A percentile compares a stretch with the other conserved stretches of the same genome.
Evolutionary conservation across 495 filamentous ascomycete species (phyloP).

Genomic region (Aspergillus sclerotioniger): DNA sequence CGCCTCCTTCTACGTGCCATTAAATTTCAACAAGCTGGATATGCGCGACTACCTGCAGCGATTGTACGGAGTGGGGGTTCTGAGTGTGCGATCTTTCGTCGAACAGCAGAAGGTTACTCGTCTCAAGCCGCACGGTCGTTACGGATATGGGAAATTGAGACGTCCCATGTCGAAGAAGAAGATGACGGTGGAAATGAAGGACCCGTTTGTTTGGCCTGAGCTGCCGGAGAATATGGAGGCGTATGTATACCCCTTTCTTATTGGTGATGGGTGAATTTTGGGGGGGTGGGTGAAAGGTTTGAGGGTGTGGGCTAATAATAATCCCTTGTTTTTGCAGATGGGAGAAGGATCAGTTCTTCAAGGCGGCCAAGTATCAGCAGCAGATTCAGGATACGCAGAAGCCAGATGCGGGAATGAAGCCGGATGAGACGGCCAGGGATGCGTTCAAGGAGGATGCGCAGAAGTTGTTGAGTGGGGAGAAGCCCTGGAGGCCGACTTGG

Average conservation of each 20-base stretch:
- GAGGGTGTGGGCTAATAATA: neutral
- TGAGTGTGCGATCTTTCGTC: constrained; percentile 75
- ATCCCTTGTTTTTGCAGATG: constrained; percentile 38
- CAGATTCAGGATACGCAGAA: constrained; percentile 25
- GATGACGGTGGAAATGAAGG: constrained; percentile 83
- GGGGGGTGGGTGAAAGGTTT: neutral
- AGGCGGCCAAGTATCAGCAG: constrained; percentile 34
- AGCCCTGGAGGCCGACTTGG: constrained; percentile 46
- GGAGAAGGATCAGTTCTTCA: constrained; percentile 44
- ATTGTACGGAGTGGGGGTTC: constrained; percentile 64
- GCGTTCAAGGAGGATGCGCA: constrained; percentile 53
- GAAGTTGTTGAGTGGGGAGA: constrained; percentile 48
- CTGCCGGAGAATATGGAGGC: constrained; percentile 52
- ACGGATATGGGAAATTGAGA: constrained; percentile 39
- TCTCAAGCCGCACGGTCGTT: constrained; percentile 35
- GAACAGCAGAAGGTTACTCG: constrained; percentile 61
- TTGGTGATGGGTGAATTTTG: neutral
- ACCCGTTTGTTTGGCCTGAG: constrained; percentile 83
- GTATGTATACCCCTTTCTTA: constrained; percentile 43
- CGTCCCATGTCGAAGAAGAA: constrained; percentile 73
- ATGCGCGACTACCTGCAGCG: constrained; percentile 83
- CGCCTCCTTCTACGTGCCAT: constrained; percentile 80
- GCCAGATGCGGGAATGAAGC: constrained; percentile 29
- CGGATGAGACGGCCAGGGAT: constrained; percentile 27
- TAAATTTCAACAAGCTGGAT: constrained; percentile 89